Evolutionary conservation across 495 filamentous ascomycete genomes (phyloP).

Genomic region (Aspergillus panamensis): DNA sequence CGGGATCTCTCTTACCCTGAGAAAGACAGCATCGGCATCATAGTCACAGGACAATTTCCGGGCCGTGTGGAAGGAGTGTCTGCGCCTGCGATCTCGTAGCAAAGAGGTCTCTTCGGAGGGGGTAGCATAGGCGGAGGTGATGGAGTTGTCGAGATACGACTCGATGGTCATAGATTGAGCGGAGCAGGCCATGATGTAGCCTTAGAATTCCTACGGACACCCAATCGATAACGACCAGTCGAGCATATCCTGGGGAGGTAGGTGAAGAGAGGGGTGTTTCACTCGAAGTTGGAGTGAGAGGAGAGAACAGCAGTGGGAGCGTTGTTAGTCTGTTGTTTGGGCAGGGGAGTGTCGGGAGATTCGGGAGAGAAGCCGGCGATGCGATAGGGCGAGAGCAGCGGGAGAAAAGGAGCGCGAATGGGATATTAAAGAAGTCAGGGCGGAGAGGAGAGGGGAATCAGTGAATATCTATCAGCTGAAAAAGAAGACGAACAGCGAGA

Average conservation of each 20-base stretch:
- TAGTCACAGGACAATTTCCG: constrained; percentile 61
- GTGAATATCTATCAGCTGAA: not conserved
- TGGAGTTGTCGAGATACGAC: constrained; percentile 34
- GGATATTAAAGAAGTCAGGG: constrained; percentile 12
- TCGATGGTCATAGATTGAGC: constrained; percentile 46
- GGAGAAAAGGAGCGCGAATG: constrained; percentile 3
- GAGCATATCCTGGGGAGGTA: constrained; percentile 10
- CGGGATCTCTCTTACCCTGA: constrained; percentile 48
- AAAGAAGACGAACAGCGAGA: not conserved
- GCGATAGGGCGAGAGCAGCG: constrained; percentile 4
- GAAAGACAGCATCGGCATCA: constrained; percentile 63
- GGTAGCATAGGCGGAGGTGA: constrained; percentile 31
- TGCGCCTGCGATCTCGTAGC: constrained; percentile 48
- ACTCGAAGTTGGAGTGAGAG: constrained; percentile 9
- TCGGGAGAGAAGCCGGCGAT: constrained; percentile 8
- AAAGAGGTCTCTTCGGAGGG: constrained; percentile 37
- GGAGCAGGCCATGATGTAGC: constrained; percentile 43
- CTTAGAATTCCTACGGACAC: not conserved
- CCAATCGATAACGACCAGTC: constrained; percentile 8
- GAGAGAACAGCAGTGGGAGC: constrained; percentile 10
- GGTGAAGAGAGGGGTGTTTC: constrained; percentile 12
- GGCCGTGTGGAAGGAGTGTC: constrained; percentile 63
- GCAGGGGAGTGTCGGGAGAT: constrained; percentile 11
- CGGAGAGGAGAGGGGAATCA: not conserved
- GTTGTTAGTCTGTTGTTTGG: not conserved